Percentiles rank a stretch among this genome's conserved stretches.
Conservation (phyloP, 2,329 filamentous ascomycete genomes). For the Plenodomus tracheiphilus region DNA sequence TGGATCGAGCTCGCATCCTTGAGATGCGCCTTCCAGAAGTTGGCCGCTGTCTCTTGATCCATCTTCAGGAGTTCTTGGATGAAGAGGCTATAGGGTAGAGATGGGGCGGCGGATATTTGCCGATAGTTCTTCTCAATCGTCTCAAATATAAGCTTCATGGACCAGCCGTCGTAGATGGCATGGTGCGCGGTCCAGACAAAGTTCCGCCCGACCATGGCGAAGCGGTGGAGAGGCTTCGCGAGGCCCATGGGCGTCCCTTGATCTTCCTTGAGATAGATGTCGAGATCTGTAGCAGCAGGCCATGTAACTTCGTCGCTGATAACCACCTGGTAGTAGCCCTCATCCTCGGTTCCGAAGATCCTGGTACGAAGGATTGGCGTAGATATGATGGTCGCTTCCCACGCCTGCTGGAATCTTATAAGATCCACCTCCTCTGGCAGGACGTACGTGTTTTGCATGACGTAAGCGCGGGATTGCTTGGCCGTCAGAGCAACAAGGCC, state of each 20-base stretch:
- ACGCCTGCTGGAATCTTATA: too few relatives aligned
- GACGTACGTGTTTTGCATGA: too few relatives aligned
- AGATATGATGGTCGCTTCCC: too few relatives aligned
- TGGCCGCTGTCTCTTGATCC: neutral
- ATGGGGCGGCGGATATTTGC: neutral
- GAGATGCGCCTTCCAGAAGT: neutral
- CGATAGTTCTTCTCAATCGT: constrained; percentile 7
- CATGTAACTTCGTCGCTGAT: constrained; percentile 11
- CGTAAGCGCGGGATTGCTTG: too few relatives aligned
- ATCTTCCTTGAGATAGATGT: constrained; percentile 5
- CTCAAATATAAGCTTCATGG: constrained; percentile 4
- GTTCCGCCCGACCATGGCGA: constrained; percentile 7
- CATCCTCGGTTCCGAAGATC: neutral
- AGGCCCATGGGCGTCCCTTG: constrained; percentile 2
- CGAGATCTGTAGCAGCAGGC: constrained; percentile 1
- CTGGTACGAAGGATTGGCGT: constrained; percentile 5
- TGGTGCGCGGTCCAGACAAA: constrained; percentile 45
- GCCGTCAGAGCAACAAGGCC: constrained; percentile 57
- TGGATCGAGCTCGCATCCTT: neutral
- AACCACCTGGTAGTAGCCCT: constrained; percentile 15
- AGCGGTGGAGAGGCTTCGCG: constrained; percentile 14
- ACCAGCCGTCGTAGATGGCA: constrained; percentile 40
- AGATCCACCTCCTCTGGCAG: too few relatives aligned
- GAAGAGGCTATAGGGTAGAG: constrained; percentile 16
- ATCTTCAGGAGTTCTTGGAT: constrained; percentile 19